Conservation (phyloP, 2,329 filamentous ascomycete species). For the Domatiomyces globalis region DNA sequence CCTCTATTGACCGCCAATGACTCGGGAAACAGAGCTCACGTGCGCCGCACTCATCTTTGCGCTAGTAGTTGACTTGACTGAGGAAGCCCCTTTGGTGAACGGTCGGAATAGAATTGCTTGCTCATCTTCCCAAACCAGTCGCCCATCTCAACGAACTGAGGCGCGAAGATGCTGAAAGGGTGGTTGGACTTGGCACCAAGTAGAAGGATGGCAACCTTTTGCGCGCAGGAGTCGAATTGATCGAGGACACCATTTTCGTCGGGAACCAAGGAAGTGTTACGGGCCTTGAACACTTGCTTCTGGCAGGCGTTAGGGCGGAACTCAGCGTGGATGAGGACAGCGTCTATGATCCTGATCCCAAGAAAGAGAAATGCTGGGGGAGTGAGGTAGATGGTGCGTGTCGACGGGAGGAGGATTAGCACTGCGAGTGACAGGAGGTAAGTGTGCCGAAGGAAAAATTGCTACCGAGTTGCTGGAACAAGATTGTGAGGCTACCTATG, state of each 20-base stretch:
- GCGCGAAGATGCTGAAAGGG: slow-evolving; percentile 30
- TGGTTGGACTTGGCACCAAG: slow-evolving; percentile 26
- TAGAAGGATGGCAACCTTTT: slow-evolving; percentile 27
- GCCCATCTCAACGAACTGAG: slow-evolving; percentile 19
- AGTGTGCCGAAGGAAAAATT: slow-evolving; percentile 28
- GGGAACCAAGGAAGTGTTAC: slow-evolving; percentile 28
- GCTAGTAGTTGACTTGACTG: slow-evolving; percentile 24
- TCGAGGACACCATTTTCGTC: slow-evolving; percentile 20
- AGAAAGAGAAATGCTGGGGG: slow-evolving; percentile 22
- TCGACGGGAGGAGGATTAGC: slow-evolving; percentile 16
- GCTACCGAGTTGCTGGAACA: slow-evolving; percentile 19
- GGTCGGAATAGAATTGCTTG: slow-evolving; percentile 13
- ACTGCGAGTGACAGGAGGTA: slow-evolving; percentile 26
- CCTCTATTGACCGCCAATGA: slow-evolving; percentile 30
- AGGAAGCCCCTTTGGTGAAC: slow-evolving; percentile 21
- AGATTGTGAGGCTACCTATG: not conserved
- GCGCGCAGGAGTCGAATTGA: slow-evolving; percentile 15
- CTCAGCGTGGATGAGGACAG: slow-evolving; percentile 22
- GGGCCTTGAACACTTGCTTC: slow-evolving; percentile 23
- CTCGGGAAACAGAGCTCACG: slow-evolving; percentile 25
- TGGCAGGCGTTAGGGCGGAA: slow-evolving; percentile 28
- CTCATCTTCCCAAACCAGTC: slow-evolving; percentile 23
- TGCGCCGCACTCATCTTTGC: slow-evolving; percentile 22
- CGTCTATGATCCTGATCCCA: slow-evolving; percentile 22
- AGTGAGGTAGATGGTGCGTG: slow-evolving; percentile 22